Evolutionary conservation across 768 basidiomycete species (phyloP).

Genomic region (Podaxis sp.): DNA sequence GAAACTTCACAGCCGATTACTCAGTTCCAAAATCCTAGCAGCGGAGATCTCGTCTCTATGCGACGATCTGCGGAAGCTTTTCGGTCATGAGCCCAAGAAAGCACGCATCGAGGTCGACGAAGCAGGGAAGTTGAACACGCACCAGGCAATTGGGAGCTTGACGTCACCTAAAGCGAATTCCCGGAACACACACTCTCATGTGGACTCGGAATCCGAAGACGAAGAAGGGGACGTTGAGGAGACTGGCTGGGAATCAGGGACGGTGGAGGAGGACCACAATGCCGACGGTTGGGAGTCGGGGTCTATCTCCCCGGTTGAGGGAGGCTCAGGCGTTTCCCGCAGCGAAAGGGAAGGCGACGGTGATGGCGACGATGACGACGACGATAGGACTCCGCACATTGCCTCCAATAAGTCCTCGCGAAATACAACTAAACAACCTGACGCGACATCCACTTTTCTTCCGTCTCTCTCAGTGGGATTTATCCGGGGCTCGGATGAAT

Average conservation of each 20-base stretch:
- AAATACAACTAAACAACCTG: slow-evolving; percentile 13
- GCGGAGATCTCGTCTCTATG: slow-evolving; percentile 52
- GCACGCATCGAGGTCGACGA: slow-evolving; percentile 13
- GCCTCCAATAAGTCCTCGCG: slow-evolving; percentile 6
- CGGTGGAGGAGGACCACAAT: slow-evolving; percentile 24
- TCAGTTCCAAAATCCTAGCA: slow-evolving; percentile 77
- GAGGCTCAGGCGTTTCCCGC: slow-evolving; percentile 27
- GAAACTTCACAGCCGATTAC: slow-evolving; percentile 69
- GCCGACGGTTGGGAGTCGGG: slow-evolving; percentile 56
- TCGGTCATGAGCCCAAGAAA: slow-evolving; percentile 24
- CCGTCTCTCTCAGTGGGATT: slow-evolving; percentile 90
- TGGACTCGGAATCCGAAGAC: slow-evolving; percentile 21
- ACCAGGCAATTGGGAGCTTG: background rate
- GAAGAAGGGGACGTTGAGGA: slow-evolving; percentile 25
- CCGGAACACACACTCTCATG: slow-evolving; percentile 11
- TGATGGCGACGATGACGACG: slow-evolving; percentile 15
- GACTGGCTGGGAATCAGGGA: slow-evolving; percentile 35
- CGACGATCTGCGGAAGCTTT: slow-evolving; percentile 42
- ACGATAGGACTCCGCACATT: slow-evolving; percentile 15
- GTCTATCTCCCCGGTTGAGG: slow-evolving; percentile 34
- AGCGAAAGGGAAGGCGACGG: slow-evolving; percentile 15
- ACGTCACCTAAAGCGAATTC: background rate
- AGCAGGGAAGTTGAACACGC: slow-evolving; percentile 16
- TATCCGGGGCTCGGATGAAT: slow-evolving; percentile 70
- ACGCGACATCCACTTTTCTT: slow-evolving; percentile 53